Base-by-base conservation (phyloP, 1,139 yeast species). In the Debaryomyces nepalensis region DNA sequence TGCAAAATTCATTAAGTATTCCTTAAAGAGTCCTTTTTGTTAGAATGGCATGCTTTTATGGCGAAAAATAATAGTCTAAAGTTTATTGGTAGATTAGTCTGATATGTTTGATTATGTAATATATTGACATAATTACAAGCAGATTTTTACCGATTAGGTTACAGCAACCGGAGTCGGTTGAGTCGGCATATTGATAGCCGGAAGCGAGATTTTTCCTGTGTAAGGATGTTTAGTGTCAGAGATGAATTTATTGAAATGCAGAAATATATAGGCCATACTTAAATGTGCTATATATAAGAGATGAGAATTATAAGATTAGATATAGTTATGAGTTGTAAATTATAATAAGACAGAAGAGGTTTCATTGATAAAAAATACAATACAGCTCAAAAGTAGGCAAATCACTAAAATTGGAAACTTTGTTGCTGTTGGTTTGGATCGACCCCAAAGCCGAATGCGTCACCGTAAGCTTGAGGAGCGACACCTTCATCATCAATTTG, bases 361-460 rank as follows among this genome's bases (percentile, higher is more conserved):
- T n/a, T n/a, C n/a, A n/a, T n/a, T 29, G 32, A 16, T 19, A 29
- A 16, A 12, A 29, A 29, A 16, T 16, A 36, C 26, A 36, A 21
- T 15, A 29, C 31, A 31, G 34, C 15, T 29, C 8, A 29, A 16
- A 9, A 16, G n/a, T 26, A 26, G 16, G 8, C 18, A 18, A 29
- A 9, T 16, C 8, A 16, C 54, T 62, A 75, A 51, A 79, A 79
- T 50, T 76, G 71, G 60, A 77, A 79, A 52, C 77, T 78, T 51
- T 70, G 75, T 46, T 64, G 72, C 52, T 70, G 75, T 50, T 71
- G 70, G 49, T 61, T 55, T 43, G 68, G 65, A 48, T 73, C 68
- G 50, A 87, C 81, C 49, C 96, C 96, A 65, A 93, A 93, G 3
- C 93, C 89, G 66, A 86, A 93, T 37, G 93, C 82, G 58, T 88